Conservation (phyloP, 2,329 filamentous ascomycete species). For the Daldinia eschscholtzii region DNA sequence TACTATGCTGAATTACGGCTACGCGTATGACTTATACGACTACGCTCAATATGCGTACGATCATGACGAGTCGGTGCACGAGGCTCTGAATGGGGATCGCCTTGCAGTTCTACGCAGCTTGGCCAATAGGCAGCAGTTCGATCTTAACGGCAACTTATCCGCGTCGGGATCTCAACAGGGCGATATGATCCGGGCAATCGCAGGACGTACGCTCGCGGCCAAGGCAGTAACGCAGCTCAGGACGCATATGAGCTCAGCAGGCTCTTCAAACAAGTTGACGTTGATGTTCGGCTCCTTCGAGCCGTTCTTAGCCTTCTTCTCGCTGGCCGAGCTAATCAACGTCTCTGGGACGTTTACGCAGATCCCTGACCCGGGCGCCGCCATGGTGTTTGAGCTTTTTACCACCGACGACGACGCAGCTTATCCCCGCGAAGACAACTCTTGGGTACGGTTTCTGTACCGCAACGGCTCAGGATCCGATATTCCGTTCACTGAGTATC, state of each 20-base stretch:
- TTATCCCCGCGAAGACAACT: constrained; percentile 54
- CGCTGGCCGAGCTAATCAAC: constrained; percentile 62
- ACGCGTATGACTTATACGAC: constrained; percentile 68
- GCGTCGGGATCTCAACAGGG: constrained; percentile 62
- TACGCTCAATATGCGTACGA: constrained; percentile 66
- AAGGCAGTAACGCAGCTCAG: constrained; percentile 59
- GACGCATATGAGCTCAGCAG: constrained; percentile 57
- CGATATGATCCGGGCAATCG: constrained; percentile 62
- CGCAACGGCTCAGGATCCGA: constrained; percentile 60
- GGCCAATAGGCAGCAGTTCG: constrained; percentile 76
- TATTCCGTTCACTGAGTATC: constrained; percentile 54
- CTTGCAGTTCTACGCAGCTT: constrained; percentile 70
- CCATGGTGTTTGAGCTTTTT: constrained; percentile 79
- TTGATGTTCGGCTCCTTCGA: constrained; percentile 68
- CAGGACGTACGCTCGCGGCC: constrained; percentile 65
- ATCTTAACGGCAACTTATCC: constrained; percentile 66
- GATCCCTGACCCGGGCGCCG: constrained; percentile 76
- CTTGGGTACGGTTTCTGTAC: constrained; percentile 70
- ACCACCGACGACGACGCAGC: constrained; percentile 52
- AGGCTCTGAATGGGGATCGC: constrained; percentile 57
- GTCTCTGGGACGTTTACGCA: constrained; percentile 61
- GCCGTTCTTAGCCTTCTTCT: constrained; percentile 68
- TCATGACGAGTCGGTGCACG: constrained; percentile 62
- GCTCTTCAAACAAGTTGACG: constrained; percentile 61
- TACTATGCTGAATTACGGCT: constrained; percentile 57